Percentiles rank a stretch among this genome's conserved stretches.
phyloP scores from a whole-genome alignment of 176 grass and related monocot species.

The Poa pratensis region DNA sequence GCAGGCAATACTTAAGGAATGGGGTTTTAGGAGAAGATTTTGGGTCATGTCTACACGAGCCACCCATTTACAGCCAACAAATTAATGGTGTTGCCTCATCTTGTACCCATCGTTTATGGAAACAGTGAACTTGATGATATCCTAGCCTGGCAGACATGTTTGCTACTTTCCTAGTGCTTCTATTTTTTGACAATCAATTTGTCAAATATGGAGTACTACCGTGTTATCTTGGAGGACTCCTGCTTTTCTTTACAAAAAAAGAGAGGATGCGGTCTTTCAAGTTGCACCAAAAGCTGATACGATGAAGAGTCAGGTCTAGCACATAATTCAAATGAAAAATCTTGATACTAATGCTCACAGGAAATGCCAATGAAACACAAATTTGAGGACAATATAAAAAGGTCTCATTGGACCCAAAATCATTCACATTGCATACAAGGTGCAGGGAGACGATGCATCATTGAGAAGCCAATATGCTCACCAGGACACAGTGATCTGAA shows the following conservation, averaged over 20 bases:
- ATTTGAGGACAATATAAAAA: no score
- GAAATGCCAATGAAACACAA: no score
- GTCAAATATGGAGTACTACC: background rate
- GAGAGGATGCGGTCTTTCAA: background rate
- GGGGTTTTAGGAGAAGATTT: slow-evolving; percentile 5
- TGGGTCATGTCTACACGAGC: background rate
- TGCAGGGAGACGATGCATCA: background rate
- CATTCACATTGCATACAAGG: background rate
- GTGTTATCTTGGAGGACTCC: background rate
- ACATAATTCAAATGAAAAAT: no score
- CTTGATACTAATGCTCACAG: no score
- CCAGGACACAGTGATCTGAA: background rate
- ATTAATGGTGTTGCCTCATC: background rate
- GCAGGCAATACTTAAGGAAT: background rate
- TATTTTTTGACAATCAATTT: slow-evolving; percentile 17
- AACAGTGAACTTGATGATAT: background rate
- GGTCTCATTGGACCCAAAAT: background rate
- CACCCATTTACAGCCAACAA: background rate
- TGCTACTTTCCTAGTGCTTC: slow-evolving; percentile 5
- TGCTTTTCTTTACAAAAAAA: slow-evolving; percentile 12
- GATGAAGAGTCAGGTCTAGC: no score
- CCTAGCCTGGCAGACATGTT: background rate
- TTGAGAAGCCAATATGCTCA: background rate
- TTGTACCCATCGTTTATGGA: background rate
- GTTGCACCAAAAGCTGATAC: background rate